Conservation (phyloP, 2,329 filamentous ascomycete genomes). For the Hypoxylon sp. region DNA sequence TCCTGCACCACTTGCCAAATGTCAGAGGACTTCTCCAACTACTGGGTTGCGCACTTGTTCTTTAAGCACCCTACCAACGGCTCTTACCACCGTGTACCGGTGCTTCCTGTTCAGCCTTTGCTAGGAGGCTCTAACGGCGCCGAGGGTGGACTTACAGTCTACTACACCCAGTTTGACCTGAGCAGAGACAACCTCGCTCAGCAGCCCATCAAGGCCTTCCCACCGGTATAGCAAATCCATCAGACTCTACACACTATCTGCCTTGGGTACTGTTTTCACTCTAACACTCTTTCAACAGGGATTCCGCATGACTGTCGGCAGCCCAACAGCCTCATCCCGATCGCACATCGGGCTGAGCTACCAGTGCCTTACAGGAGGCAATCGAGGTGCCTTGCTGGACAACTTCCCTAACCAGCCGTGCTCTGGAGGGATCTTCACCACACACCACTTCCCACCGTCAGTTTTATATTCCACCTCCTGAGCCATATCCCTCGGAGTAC, state of each 20-base stretch:
- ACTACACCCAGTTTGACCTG: constrained; percentile 46
- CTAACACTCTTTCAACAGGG: too few relatives aligned
- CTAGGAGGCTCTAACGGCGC: constrained; percentile 38
- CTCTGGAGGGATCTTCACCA: constrained; percentile 53
- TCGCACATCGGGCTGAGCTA: constrained; percentile 50
- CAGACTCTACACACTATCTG: too few relatives aligned
- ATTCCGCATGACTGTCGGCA: constrained; percentile 57
- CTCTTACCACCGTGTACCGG: constrained; percentile 45
- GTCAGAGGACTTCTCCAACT: constrained; percentile 45
- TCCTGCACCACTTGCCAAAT: constrained; percentile 46
- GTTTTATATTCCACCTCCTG: constrained; percentile 3
- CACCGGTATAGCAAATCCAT: constrained; percentile 45
- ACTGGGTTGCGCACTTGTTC: constrained; percentile 46
- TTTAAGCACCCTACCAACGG: constrained; percentile 47
- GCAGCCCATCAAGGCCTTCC: constrained; percentile 55
- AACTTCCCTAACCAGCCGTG: constrained; percentile 53
- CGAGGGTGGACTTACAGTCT: constrained; percentile 45
- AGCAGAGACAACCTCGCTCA: constrained; percentile 35
- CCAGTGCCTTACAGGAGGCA: constrained; percentile 50
- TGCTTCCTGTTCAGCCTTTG: constrained; percentile 40
- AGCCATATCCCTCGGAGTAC: background rate
- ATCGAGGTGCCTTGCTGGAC: constrained; percentile 49
- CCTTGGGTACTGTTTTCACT: too few relatives aligned
- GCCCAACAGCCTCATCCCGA: constrained; percentile 41
- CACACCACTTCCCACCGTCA: constrained; percentile 52